Percentiles rank a stretch among this genome's conserved stretches.
These are phyloP conservation scores for Colletotrichum chrysophilum DNA, from an alignment of 2,329 filamentous ascomycete species.

Conservation along the genomic window DNA sequence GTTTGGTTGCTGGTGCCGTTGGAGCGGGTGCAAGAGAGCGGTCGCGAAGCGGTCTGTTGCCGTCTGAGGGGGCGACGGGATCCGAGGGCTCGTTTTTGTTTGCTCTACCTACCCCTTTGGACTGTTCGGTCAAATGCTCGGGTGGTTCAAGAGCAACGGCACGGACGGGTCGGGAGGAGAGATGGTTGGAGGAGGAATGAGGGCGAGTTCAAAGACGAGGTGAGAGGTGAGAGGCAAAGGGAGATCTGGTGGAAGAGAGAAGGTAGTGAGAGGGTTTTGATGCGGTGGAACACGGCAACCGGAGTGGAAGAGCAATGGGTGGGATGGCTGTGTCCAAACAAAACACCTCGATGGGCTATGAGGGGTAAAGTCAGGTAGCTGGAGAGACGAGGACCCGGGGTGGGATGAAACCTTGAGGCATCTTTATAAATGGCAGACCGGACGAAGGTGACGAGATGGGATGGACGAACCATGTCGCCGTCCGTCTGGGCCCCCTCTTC, in stretches of 20 bases:
- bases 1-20: background rate
- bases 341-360: background rate
- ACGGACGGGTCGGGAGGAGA: background rate
- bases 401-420: background rate
- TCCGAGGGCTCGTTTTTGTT: background rate
- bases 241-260: background rate
- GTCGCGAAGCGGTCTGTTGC: background rate
- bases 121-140: background rate
- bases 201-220: background rate
- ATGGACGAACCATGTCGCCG: constrained; percentile 1
- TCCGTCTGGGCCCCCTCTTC: background rate
- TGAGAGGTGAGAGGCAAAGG: background rate
- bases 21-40: background rate
- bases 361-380: background rate
- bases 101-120: background rate
- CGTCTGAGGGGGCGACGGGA: background rate
- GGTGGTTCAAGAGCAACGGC: background rate
- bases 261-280: background rate
- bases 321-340: background rate
- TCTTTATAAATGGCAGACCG: background rate
- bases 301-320: background rate
- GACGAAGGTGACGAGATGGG: background rate
- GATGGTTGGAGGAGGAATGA: background rate
- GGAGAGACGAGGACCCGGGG: background rate
- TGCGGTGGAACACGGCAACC: constrained; percentile 6